Percentiles rank a stretch among this genome's conserved stretches.
phyloP scores from a whole-genome alignment of 345 rosid species.

The Abelmoschus esculentus region DNA sequence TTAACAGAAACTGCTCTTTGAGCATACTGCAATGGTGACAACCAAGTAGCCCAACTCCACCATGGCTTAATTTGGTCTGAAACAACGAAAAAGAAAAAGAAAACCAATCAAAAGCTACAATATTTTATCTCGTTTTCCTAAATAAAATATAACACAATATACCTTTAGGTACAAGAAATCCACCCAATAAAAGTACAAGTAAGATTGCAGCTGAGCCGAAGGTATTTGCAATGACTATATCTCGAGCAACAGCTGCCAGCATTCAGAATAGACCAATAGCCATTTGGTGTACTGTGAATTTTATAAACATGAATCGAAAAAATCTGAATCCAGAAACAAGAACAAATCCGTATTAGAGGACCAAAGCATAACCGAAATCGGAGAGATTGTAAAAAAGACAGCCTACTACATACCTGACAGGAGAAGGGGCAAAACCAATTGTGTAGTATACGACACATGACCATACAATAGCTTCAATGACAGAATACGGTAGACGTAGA shows the following conservation, averaged over 20 bases:
- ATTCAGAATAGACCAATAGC: slow-evolving; percentile 76
- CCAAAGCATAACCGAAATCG: background rate
- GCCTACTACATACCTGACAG: slow-evolving; percentile 41
- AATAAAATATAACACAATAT: background rate
- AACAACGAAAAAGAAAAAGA: background rate
- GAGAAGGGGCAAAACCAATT: slow-evolving; percentile 74
- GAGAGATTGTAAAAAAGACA: background rate
- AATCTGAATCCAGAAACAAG: slow-evolving; percentile 39
- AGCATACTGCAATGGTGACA: slow-evolving; percentile 75
- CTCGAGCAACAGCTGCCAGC: slow-evolving; percentile 77
- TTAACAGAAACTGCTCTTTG: slow-evolving; percentile 76
- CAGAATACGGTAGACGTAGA: slow-evolving; percentile 78
- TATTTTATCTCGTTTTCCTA: background rate
- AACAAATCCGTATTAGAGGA: background rate
- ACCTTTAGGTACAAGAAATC: slow-evolving; percentile 87
- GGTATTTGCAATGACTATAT: slow-evolving; percentile 81
- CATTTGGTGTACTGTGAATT: slow-evolving; percentile 82
- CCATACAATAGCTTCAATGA: slow-evolving; percentile 84
- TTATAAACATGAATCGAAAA: slow-evolving; percentile 71
- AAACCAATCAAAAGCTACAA: background rate
- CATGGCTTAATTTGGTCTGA: slow-evolving; percentile 68
- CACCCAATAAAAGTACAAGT: slow-evolving; percentile 65
- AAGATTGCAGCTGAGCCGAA: slow-evolving; percentile 69
- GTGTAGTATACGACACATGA: slow-evolving; percentile 67
- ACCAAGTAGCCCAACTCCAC: slow-evolving; percentile 96